phyloP scores from a whole-genome alignment of 345 rosid genomes.

The Barbarea vulgaris region DNA sequence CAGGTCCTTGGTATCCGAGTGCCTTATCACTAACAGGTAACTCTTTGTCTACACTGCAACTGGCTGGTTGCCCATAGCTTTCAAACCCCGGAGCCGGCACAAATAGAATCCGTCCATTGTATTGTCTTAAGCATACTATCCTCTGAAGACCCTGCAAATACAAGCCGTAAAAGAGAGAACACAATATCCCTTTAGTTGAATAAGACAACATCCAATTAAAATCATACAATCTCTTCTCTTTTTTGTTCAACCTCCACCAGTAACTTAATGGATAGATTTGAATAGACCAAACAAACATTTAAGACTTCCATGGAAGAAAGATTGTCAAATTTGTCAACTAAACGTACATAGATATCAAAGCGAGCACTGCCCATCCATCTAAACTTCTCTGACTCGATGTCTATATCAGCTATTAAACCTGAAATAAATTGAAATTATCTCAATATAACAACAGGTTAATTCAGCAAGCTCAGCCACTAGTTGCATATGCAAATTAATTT shows the following conservation, averaged over 20 bases:
- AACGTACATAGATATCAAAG: conserved; percentile 79
- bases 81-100: conserved; percentile 97
- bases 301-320: conserved; percentile 1
- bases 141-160: conserved; percentile 70
- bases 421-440: conserved; percentile 27
- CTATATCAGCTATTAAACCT: conserved; percentile 96
- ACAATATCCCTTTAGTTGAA: not conserved
- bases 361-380: conserved; percentile 98
- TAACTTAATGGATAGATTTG: not conserved
- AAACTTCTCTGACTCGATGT: conserved; percentile 90
- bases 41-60: conserved; percentile 43
- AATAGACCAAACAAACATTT: conserved; percentile 6
- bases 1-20: conserved; percentile 69
- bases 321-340: not conserved
- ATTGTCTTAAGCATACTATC: conserved; percentile 63
- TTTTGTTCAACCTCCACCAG: not conserved
- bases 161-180: conserved; percentile 5
- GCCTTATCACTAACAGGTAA: conserved; percentile 32
- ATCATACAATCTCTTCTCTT: not conserved
- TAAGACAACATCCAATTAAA: not conserved
- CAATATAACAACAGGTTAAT: not conserved
- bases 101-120: conserved; percentile 70
- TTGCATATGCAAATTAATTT: not conserved
- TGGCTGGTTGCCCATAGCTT: conserved; percentile 62
- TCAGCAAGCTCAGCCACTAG: conserved; percentile 10